A percentile compares a stretch with the other conserved stretches of the same genome.
Conservation (phyloP, 108 stramenopile species). For the Seminavis robusta region DNA sequence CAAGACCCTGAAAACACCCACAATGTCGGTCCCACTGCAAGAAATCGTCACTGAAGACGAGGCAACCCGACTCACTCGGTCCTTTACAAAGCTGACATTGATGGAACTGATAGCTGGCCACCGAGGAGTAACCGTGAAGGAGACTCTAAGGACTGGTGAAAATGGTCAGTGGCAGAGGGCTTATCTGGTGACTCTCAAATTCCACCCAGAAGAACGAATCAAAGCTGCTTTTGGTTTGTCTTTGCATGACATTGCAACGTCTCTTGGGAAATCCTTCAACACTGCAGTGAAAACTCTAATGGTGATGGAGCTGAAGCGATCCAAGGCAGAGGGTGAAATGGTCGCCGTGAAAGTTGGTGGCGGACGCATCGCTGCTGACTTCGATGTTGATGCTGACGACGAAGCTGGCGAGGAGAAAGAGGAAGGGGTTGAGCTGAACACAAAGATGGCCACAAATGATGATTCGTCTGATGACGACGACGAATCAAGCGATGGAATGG, state of each 20-base stretch:
- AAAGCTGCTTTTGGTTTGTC: slow-evolving; percentile 85
- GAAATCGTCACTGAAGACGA: slow-evolving; percentile 43
- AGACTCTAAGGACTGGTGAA: slow-evolving; percentile 58
- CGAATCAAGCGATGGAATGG: slow-evolving; percentile 41
- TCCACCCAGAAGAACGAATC: slow-evolving; percentile 85
- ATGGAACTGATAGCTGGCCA: slow-evolving; percentile 82
- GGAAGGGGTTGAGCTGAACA: slow-evolving; percentile 31
- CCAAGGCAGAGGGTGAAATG: slow-evolving; percentile 44
- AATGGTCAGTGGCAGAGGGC: slow-evolving; percentile 73
- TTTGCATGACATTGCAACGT: slow-evolving; percentile 75
- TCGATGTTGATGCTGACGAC: slow-evolving; percentile 76
- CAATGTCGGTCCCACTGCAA: slow-evolving; percentile 91
- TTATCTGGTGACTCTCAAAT: slow-evolving; percentile 77
- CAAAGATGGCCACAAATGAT: slow-evolving; percentile 71
- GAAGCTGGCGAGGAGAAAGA: slow-evolving; percentile 52
- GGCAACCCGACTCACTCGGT: slow-evolving; percentile 69
- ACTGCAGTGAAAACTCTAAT: slow-evolving; percentile 77
- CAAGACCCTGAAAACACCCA: slow-evolving; percentile 91
- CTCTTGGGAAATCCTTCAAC: slow-evolving; percentile 67
- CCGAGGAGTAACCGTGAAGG: slow-evolving; percentile 68
- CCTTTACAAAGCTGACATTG: slow-evolving; percentile 79
- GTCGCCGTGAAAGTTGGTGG: slow-evolving; percentile 17
- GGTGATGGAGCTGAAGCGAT: slow-evolving; percentile 76
- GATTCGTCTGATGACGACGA: slow-evolving; percentile 68
- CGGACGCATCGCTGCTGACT: slow-evolving; percentile 31